phyloP scores from a whole-genome alignment of 306 rosid species.

The Cucurbita ficifolia region DNA sequence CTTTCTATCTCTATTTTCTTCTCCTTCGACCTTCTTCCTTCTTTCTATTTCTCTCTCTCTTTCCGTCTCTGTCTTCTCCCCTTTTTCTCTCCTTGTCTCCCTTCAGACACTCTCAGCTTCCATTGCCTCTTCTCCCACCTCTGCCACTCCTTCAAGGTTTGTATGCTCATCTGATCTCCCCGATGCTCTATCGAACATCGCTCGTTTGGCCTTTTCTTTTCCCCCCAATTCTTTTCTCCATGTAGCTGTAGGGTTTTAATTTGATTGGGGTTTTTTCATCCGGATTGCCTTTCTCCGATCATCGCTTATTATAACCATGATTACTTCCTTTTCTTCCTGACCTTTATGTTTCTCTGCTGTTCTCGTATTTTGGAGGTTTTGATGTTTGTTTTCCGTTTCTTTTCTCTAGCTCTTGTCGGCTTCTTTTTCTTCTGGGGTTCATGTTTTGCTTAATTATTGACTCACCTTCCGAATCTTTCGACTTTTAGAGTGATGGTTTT shows the following conservation, averaged over 20 bases:
- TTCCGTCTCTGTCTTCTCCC: conserved; percentile 1
- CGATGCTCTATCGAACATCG: conserved; percentile 10
- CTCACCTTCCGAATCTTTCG: conserved; percentile 11
- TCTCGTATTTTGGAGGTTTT: conserved; percentile 13
- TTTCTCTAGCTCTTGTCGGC: not conserved
- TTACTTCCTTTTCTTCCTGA: conserved; percentile 13
- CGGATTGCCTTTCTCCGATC: conserved; percentile 32
- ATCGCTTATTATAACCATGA: not conserved
- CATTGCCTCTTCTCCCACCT: conserved; percentile 39
- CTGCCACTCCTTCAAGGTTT: conserved; percentile 51
- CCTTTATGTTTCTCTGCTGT: conserved; percentile 11
- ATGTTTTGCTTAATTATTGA: conserved; percentile 12
- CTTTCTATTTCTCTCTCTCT: conserved; percentile 3
- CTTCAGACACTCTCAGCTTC: conserved; percentile 46
- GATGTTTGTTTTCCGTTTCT: conserved; percentile 19
- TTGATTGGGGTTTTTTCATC: conserved; percentile 19
- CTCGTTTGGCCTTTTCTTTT: not conserved
- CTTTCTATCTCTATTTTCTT: conserved; percentile 17
- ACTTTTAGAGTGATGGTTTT: conserved; percentile 17
- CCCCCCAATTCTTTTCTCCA: not conserved
- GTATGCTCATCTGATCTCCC: conserved; percentile 46
- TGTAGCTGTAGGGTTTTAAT: conserved; percentile 21
- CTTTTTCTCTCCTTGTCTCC: conserved; percentile 3
- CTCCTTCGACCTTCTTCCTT: conserved; percentile 22
- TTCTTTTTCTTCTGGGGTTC: not conserved